Percentiles rank a stretch among this genome's conserved stretches.
phyloP scores from a whole-genome alignment of 1,139 yeast species.

The Candida pseudoviswanathii region DNA sequence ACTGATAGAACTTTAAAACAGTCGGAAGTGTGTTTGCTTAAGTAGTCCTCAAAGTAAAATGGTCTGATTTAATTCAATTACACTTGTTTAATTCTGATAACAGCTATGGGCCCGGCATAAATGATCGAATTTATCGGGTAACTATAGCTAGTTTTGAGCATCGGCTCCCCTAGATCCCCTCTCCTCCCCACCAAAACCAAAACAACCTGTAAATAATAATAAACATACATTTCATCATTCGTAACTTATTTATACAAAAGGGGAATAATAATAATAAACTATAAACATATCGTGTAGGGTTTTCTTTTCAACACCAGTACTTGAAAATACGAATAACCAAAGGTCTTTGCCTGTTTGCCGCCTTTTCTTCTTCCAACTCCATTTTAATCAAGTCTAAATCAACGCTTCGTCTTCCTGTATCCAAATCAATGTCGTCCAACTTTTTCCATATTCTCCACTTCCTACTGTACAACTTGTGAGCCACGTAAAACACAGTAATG shows the following conservation, averaged over 20 bases:
- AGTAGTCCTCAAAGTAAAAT: too few species aligned
- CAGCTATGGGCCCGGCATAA: not conserved
- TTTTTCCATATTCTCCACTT: constrained; percentile 35
- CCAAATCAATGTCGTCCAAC: constrained; percentile 33
- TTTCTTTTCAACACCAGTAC: constrained; percentile 33
- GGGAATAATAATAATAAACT: not conserved
- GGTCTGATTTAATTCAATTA: too few species aligned
- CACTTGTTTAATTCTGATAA: not conserved
- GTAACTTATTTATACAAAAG: not conserved
- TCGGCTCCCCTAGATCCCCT: not conserved
- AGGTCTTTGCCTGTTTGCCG: constrained; percentile 16
- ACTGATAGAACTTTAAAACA: too few species aligned
- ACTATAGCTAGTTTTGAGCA: not conserved
- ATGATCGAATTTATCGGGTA: too few species aligned
- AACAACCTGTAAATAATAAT: not conserved
- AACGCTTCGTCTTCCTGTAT: constrained; percentile 33
- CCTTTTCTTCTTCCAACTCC: constrained; percentile 15
- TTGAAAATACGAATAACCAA: constrained; percentile 33
- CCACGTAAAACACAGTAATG: constrained; percentile 33
- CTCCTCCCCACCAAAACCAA: not conserved
- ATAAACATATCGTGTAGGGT: not conserved
- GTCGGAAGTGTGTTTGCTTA: too few species aligned
- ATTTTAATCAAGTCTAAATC: constrained; percentile 21
- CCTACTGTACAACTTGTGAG: constrained; percentile 34
- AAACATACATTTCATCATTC: not conserved